Percentiles rank a stretch among this genome's conserved stretches.
phyloP scores from a whole-genome alignment of 768 basidiomycete genomes.

The Kwoniella dendrophila region DNA sequence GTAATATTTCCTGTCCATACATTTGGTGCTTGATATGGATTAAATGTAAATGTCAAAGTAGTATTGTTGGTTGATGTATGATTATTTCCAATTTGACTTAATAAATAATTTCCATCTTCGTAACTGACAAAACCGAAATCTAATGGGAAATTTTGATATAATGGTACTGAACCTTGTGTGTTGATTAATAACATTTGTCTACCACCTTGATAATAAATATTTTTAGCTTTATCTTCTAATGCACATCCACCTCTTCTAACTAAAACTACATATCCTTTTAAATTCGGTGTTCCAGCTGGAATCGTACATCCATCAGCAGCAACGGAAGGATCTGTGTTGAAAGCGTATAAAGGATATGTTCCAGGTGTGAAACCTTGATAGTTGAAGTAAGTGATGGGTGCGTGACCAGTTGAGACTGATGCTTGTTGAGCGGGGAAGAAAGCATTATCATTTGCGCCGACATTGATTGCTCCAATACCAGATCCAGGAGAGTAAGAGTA shows the following conservation, averaged over 20 bases:
- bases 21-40: constrained; percentile 60
- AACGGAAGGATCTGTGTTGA: constrained; percentile 64
- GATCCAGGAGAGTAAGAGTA: constrained; percentile 63
- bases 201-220: constrained; percentile 31
- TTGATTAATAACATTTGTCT: constrained; percentile 40
- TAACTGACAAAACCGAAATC: constrained; percentile 42
- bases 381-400: constrained; percentile 61
- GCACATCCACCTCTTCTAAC: constrained; percentile 66
- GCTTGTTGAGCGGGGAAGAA: constrained; percentile 65
- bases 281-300: constrained; percentile 63
- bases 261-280: constrained; percentile 63
- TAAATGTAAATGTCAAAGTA: constrained; percentile 45
- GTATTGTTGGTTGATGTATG: constrained; percentile 27
- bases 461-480: constrained; percentile 64
- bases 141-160: constrained; percentile 42
- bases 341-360: constrained; percentile 63
- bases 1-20: constrained; percentile 63
- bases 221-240: constrained; percentile 60
- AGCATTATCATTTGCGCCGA: constrained; percentile 56
- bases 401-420: constrained; percentile 59
- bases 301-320: constrained; percentile 67
- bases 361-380: constrained; percentile 61
- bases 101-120: constrained; percentile 51
- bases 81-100: constrained; percentile 30
- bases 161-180: constrained; percentile 22